A percentile compares a stretch with the other conserved stretches of the same genome.
phyloP scores from a whole-genome alignment of 78 protist genomes.

The Speleostelium caveatum region DNA sequence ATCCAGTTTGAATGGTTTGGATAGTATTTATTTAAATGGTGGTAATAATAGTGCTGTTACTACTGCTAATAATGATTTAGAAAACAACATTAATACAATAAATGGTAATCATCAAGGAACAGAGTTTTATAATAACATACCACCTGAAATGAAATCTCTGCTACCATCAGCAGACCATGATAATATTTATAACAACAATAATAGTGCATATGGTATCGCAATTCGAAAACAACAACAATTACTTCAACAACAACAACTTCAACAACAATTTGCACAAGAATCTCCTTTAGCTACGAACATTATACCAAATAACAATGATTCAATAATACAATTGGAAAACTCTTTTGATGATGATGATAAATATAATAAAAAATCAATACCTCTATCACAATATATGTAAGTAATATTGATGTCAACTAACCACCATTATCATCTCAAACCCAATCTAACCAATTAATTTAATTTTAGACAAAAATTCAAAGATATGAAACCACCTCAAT shows the following conservation, averaged over 20 bases:
- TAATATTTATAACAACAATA: not conserved
- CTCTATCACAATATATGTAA: too few relatives aligned
- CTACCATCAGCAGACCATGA: not conserved
- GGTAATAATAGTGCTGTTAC: not conserved
- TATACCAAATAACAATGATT: not conserved
- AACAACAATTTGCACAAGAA: not conserved
- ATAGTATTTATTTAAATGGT: too few relatives aligned
- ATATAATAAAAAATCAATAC: conserved; percentile 43
- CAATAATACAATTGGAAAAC: not conserved
- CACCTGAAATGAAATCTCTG: too few relatives aligned
- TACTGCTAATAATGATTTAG: not conserved
- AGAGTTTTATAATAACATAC: not conserved
- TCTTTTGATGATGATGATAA: conserved; percentile 18
- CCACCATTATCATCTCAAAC: too few relatives aligned
- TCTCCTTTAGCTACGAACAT: too few relatives aligned
- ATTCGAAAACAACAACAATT: conserved; percentile 44
- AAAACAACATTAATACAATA: not conserved
- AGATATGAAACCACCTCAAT: too few relatives aligned
- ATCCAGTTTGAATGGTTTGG: not conserved
- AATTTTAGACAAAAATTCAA: too few relatives aligned
- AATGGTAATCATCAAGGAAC: not conserved
- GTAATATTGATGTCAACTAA: too few relatives aligned
- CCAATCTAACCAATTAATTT: too few relatives aligned
- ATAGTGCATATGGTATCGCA: conserved; percentile 44
- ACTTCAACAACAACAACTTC: conserved; percentile 18